Percentiles rank a stretch among this genome's conserved stretches.
Conservation (phyloP, 495 filamentous ascomycete genomes). For the Xeromyces bisporus region DNA sequence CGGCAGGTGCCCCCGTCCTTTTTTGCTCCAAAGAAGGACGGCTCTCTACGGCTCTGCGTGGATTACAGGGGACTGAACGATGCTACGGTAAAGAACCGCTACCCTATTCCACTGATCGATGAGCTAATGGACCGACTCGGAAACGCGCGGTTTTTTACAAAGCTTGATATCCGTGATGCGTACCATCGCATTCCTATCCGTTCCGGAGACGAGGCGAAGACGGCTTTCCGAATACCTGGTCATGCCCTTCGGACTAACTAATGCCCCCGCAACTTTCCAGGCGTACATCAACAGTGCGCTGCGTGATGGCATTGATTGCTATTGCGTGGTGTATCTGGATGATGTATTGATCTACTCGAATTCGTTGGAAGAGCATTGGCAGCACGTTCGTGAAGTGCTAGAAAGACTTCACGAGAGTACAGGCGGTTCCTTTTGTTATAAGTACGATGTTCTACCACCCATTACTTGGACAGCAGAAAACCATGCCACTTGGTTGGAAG, state of each 20-base stretch:
- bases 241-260: conserved; percentile 5
- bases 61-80: conserved; percentile 8
- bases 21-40: conserved; percentile 1
- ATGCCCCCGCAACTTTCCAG: conserved; percentile 4
- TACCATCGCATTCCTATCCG: not conserved
- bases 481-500: no score
- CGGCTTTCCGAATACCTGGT: conserved; percentile 4
- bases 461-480: no score
- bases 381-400: conserved; percentile 1
- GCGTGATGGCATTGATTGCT: conserved; percentile 1
- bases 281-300: conserved; percentile 3
- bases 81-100: conserved; percentile 5
- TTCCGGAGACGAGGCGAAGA: not conserved
- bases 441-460: no score
- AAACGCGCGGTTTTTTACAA: not conserved
- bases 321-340: not conserved
- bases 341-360: conserved; percentile 1
- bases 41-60: conserved; percentile 1
- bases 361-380: not conserved
- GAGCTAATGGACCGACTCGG: not conserved
- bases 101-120: not conserved
- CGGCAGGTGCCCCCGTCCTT: not conserved
- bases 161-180: not conserved
- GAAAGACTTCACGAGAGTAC: not conserved
- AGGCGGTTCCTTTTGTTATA: no score